Conservation (phyloP, 2,329 filamentous ascomycete genomes). For the Elsinoe ampelina region DNA sequence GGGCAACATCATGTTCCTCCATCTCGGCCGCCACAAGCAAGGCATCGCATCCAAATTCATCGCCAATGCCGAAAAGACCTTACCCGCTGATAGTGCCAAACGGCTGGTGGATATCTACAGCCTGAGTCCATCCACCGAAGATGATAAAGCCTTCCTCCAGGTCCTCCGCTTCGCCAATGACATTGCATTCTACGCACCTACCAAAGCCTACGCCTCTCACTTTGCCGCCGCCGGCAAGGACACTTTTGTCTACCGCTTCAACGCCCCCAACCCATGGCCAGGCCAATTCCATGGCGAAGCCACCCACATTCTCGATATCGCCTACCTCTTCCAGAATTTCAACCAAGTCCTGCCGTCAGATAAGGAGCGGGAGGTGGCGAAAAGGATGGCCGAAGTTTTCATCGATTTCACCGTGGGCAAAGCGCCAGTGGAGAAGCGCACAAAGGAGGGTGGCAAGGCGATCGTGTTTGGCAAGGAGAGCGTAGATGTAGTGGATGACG, state of each 20-base stretch:
- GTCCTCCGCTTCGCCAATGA: slow-evolving; percentile 39
- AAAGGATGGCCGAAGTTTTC: slow-evolving; percentile 30
- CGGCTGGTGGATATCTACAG: slow-evolving; percentile 33
- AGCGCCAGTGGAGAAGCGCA: slow-evolving; percentile 26
- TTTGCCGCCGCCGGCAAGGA: not conserved
- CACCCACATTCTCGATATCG: slow-evolving; percentile 38
- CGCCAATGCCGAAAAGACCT: slow-evolving; percentile 3
- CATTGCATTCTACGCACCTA: slow-evolving; percentile 38
- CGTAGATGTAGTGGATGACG: slow-evolving; percentile 16
- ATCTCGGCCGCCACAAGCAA: slow-evolving; percentile 17
- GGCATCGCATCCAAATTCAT: slow-evolving; percentile 30
- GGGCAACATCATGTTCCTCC: slow-evolving; percentile 20
- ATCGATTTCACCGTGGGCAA: slow-evolving; percentile 33
- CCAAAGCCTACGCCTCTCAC: slow-evolving; percentile 30
- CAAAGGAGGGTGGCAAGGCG: slow-evolving; percentile 22
- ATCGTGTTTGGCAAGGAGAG: slow-evolving; percentile 16
- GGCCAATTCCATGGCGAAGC: slow-evolving; percentile 32
- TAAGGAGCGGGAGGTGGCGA: slow-evolving; percentile 26
- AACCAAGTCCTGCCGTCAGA: slow-evolving; percentile 29
- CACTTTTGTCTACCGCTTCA: slow-evolving; percentile 37
- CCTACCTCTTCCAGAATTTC: slow-evolving; percentile 40
- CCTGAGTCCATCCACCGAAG: slow-evolving; percentile 28
- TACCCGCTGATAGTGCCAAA: slow-evolving; percentile 16
- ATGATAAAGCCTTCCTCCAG: slow-evolving; percentile 32
- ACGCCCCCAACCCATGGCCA: slow-evolving; percentile 40